Evolutionary conservation across 169 alveolate species (phyloP), one percentile per base, ranked within the genome.

Genomic region (Eimeria zaria): DNA sequence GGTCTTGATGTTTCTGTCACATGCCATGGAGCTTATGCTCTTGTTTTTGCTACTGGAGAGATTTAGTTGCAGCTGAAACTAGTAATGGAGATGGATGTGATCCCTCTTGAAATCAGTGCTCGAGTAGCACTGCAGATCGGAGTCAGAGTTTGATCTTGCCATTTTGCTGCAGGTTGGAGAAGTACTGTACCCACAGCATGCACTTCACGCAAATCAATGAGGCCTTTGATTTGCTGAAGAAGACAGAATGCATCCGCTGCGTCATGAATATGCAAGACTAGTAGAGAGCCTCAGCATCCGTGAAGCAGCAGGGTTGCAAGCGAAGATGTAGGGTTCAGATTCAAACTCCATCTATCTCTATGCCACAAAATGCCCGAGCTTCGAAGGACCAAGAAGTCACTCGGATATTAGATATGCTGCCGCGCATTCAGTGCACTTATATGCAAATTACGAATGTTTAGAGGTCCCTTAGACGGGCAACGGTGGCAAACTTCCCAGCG

Each of bases 81-180:
- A 18, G 2, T 74, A 18, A 27, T 1, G n/a, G 12, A 41, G 58
- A 16, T 44, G 64, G n/a, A n/a, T 78, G 22, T 24, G 39, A 3
- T 78, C 67, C 60, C 1, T 98, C 98, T 71, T 6, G 98, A 97
- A 74, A 14, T 30, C n/a, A n/a, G 44, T 78, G 89, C 60, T n/a
- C 1, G 30, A 18, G 89, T 78, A 55, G 60, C 7, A 0, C 71
- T 9, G 67, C 20, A 1, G 36, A 24, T 51, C 39, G 36, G 6
- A 8, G 41, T 51, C 24, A 55, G 67, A 78, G 41, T 78, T 7
- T 78, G 16, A 7, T n/a, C 6, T 20, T 8, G 36, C 6, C 44
- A 9, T 69, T 39, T 44, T 53, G 41, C 46, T 90, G 58, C 87
- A 90, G 95, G 87, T 41, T 90, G 95, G 95, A 69, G 62, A 78